Percentiles rank a stretch among this genome's conserved stretches.
Conservation (phyloP, 768 basidiomycete species). For the Dioszegia aurantiaca region DNA sequence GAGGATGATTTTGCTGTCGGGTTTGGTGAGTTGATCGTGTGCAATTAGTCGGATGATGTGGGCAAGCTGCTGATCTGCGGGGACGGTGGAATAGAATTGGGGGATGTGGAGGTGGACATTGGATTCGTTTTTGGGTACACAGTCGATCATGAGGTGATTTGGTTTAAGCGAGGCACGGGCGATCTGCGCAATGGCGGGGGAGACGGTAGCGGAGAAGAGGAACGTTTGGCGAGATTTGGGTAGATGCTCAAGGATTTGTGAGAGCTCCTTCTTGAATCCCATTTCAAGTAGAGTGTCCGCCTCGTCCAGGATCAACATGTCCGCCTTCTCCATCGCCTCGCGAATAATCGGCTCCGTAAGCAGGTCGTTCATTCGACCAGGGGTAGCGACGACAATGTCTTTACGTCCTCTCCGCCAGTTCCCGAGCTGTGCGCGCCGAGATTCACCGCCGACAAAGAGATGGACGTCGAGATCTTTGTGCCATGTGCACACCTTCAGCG, state of each 20-base stretch:
- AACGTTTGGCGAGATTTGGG: constrained; percentile 73
- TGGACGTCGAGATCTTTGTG: constrained; percentile 67
- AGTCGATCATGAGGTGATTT: constrained; percentile 71
- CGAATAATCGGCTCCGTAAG: constrained; percentile 62
- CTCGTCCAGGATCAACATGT: constrained; percentile 81
- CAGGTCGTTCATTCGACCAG: constrained; percentile 78
- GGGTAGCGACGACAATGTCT: constrained; percentile 84
- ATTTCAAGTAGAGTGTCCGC: constrained; percentile 86
- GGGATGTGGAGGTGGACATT: constrained; percentile 69
- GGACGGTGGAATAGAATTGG: constrained; percentile 75
- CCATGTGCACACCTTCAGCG: constrained; percentile 63
- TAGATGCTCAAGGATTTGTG: constrained; percentile 59
- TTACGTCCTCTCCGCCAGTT: constrained; percentile 64
- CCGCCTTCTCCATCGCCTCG: constrained; percentile 59
- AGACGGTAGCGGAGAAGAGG: constrained; percentile 85
- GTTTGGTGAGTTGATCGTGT: constrained; percentile 77
- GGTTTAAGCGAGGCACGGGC: constrained; percentile 62
- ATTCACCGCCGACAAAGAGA: constrained; percentile 73
- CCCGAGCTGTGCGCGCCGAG: constrained; percentile 64
- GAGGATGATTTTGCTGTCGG: constrained; percentile 70
- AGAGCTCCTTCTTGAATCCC: constrained; percentile 86
- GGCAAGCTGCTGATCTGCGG: constrained; percentile 67
- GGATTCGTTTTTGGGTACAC: constrained; percentile 61
- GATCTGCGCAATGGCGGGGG: constrained; percentile 67
- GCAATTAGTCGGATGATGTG: constrained; percentile 75